Evolutionary conservation across 192 early-diverging fungal species (phyloP), one percentile per base, ranked within the genome.

Genomic region (Umbelopsis ramanniana): DNA sequence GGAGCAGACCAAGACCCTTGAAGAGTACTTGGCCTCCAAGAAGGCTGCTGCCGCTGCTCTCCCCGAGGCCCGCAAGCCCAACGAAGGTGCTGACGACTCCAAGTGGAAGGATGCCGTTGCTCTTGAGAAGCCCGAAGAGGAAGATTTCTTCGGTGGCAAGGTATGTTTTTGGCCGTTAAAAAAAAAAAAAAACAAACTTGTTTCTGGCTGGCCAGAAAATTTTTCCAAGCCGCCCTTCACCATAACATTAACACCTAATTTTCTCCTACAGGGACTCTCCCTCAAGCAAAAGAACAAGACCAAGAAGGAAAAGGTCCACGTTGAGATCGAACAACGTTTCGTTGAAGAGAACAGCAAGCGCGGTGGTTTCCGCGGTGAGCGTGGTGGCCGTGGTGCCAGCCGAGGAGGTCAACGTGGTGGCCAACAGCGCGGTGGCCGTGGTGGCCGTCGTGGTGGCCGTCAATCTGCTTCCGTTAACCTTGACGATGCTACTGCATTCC

Each of bases 61-160:
- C 50, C 88, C 86, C 12, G 76, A 83, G 24, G 79, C 88, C 46
- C 90, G 97, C 75, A 88, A 92, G 79, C 88, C 95, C 77, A 97
- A 97, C 84, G 94, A 96, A 76, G 95, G 90, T 53, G 86, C 88
- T 35, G 95, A 96, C 73, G 87, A 94, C 52, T 78, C 82, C 70
- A 86, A 95, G 82, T 94, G 93, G 88, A 94, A 95, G 90, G 85
- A 86, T 70, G 80, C 86, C 66, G 89, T 91, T 74, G 82, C 87
- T 33, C 82, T 97, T 69, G 75, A 86, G 60, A 90, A 91, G 76
- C 83, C 82, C 29, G 92, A 93, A 29, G 89, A 91, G 66, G 92
- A 86, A 35, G 93, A 91, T 71, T 91, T 90, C 72, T 88, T 91
- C n/a, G 81, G 83, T 72, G 81, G 82, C 75, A 93, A 93, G 85